Evolutionary conservation across 495 filamentous ascomycete genomes (phyloP), one percentile per base, ranked within the genome.

Genomic region (Tuber aestivum): DNA sequence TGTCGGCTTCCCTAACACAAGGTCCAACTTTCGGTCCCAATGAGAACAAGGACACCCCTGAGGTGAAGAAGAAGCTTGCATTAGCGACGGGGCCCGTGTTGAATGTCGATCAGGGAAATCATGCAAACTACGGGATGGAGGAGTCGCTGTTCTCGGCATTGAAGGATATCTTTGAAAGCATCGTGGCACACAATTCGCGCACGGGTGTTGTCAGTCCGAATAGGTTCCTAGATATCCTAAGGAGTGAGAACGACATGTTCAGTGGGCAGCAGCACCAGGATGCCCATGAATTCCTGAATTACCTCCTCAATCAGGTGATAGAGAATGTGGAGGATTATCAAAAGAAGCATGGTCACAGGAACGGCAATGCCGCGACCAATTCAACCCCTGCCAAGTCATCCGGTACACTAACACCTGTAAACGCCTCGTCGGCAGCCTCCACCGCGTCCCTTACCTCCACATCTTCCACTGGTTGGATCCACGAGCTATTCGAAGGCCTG

Each of bases 181-280:
- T 99, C 37, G 92, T 96, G 74, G 91, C 89, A 50, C 94, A 94
- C 82, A 85, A 89, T 75, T 92, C 92, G 27, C 89, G 93, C 74
- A 93, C 93, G 3, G 95, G 95, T 16, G 93, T 99, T 12, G 88
- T 97, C n/a, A 95, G 93, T 81, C 95, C 95, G 4, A 91, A 94
- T 74, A 91, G 94, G 79, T 98, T 99, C 77, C 85, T 99, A 70
- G 96, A 98, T 83, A 93, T 97, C 18, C 88, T 99, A 77, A 92
- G 94, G 82, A 88, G 93, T 41, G 93, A 98, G 77, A 94, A 98
- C 82, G 96, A 98, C 83, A 97, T 97, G 94, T 99, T 98, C 79
- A 92, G 94, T 70, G 92, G 92, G 50, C 91, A 94, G 37, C 96
- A 97, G 92, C 95, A 99, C 84, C 95, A 99, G 84, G 95, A 99